Conservation (phyloP, 2,329 filamentous ascomycete genomes). For the Massarina eburnea region DNA sequence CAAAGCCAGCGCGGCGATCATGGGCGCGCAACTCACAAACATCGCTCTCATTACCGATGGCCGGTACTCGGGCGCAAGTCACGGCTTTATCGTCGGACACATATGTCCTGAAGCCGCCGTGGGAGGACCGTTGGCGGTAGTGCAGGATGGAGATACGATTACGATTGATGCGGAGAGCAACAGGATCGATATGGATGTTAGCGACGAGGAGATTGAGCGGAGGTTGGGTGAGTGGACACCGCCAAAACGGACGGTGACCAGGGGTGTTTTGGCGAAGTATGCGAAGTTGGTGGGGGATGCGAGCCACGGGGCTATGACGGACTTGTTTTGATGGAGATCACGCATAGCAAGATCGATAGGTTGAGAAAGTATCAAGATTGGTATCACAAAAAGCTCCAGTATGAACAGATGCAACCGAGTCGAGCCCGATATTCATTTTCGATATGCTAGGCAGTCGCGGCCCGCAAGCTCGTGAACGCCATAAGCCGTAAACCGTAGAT, state of each 20-base stretch:
- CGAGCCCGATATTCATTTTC: constrained; percentile 36
- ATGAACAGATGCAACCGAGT: constrained; percentile 21
- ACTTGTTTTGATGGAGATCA: constrained; percentile 26
- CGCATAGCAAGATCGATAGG: not conserved
- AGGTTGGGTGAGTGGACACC: constrained; percentile 55
- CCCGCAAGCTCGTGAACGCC: constrained; percentile 38
- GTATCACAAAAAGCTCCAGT: not conserved
- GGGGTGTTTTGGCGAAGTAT: constrained; percentile 63
- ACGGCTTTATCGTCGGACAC: constrained; percentile 86
- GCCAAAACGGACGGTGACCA: constrained; percentile 59
- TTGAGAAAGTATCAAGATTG: not conserved
- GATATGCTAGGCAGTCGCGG: constrained; percentile 36
- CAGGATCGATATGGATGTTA: constrained; percentile 65
- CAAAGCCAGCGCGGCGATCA: constrained; percentile 71
- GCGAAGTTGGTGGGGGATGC: constrained; percentile 58
- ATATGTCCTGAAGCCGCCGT: constrained; percentile 86
- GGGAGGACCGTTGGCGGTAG: constrained; percentile 80
- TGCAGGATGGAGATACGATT: constrained; percentile 78
- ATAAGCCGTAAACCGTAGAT: constrained; percentile 39
- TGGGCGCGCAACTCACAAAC: constrained; percentile 72
- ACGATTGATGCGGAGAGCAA: constrained; percentile 79
- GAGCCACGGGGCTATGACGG: constrained; percentile 61
- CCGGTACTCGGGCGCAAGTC: constrained; percentile 77
- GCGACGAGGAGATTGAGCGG: constrained; percentile 61
- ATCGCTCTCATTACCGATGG: constrained; percentile 75